Percentiles rank a stretch among this genome's conserved stretches.
These are phyloP conservation scores for Selaginella tamariscina DNA, from an alignment of 75 land plant genomes.

Conservation along the genomic window DNA sequence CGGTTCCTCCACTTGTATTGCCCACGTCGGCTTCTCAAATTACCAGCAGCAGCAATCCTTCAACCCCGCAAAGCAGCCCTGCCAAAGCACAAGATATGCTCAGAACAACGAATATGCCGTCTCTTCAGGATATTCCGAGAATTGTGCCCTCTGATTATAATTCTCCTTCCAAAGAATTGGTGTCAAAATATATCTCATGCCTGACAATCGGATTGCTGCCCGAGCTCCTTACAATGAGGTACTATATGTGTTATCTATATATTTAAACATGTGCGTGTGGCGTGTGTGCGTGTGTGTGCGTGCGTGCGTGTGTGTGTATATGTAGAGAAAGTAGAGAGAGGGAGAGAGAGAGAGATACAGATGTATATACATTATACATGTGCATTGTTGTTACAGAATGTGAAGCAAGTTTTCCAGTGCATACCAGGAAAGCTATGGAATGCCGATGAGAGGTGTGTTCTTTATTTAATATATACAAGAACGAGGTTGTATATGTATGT, in stretches of 20 bases:
- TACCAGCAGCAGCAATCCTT: background rate
- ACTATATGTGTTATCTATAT: background rate
- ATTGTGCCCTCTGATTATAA: background rate
- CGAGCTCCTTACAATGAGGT: slow-evolving; percentile 29
- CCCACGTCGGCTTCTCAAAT: too few species aligned
- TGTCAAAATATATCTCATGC: slow-evolving; percentile 19
- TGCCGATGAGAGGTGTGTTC: slow-evolving; percentile 27
- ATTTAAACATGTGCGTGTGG: background rate
- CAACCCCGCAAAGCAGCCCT: too few species aligned
- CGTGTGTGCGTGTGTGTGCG: too few species aligned
- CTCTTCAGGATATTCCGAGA: background rate
- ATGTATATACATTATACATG: too few species aligned
- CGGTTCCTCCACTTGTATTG: slow-evolving; percentile 9
- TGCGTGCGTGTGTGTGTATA: too few species aligned
- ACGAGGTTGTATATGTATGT: too few species aligned
- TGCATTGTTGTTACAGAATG: slow-evolving; percentile 16
- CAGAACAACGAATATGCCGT: too few species aligned
- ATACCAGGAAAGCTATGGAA: slow-evolving; percentile 32
- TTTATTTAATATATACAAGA: too few species aligned
- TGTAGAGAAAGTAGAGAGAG: too few species aligned
- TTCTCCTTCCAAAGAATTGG: slow-evolving; percentile 4
- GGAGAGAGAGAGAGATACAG: too few species aligned
- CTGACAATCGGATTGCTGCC: slow-evolving; percentile 22
- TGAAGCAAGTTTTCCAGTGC: slow-evolving; percentile 32
- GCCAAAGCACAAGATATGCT: too few species aligned